Evolutionary conservation across 2,329 filamentous ascomycete genomes (phyloP).

Genomic region (Neocucurbitaria cava): DNA sequence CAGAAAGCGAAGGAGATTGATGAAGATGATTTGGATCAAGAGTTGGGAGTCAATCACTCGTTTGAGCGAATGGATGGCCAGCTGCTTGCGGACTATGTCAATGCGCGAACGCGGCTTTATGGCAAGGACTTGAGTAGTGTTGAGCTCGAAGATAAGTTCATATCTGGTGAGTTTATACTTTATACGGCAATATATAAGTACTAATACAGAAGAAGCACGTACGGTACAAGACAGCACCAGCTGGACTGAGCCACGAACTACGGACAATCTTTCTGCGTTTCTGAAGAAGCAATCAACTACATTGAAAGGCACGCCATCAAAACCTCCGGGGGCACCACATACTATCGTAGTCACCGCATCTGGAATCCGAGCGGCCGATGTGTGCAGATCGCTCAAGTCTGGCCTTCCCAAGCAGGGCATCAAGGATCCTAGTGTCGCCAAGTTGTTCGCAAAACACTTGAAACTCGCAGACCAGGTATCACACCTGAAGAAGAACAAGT

Average conservation of each 20-base stretch:
- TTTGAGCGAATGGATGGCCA: conserved; percentile 84
- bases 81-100: conserved; percentile 84
- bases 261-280: conserved; percentile 79
- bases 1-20: conserved; percentile 68
- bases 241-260: conserved; percentile 70
- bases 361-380: conserved; percentile 83
- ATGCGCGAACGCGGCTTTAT: conserved; percentile 78
- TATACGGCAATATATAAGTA: neutral
- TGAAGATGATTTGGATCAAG: conserved; percentile 60
- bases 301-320: conserved; percentile 69
- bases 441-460: conserved; percentile 98
- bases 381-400: conserved; percentile 80
- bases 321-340: conserved; percentile 68
- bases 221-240: conserved; percentile 81
- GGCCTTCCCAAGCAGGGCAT: conserved; percentile 44
- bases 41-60: conserved; percentile 72
- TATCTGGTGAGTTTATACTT: conserved; percentile 67
- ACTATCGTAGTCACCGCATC: conserved; percentile 88
- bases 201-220: conserved; percentile 62
- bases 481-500: conserved; percentile 71
- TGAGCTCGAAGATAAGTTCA: conserved; percentile 81
- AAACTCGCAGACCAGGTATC: conserved; percentile 87
- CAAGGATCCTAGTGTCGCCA: conserved; percentile 80
- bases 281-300: conserved; percentile 70
- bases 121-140: conserved; percentile 81